Evolutionary conservation across 345 rosid genomes (phyloP), one percentile per base, ranked within the genome.

Genomic region (Aquilaria yunnanensis): DNA sequence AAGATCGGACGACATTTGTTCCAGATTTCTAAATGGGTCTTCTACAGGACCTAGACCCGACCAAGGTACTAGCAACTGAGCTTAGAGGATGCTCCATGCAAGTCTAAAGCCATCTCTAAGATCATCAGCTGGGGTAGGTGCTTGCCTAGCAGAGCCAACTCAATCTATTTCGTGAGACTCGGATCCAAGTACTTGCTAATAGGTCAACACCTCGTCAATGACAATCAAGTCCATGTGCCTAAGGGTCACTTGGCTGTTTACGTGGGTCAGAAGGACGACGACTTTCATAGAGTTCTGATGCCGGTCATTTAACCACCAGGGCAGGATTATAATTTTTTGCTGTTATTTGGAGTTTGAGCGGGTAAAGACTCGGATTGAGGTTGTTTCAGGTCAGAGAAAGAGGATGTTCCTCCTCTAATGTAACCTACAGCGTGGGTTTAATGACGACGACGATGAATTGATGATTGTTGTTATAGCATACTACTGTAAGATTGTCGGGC

Each of bases 271-370:
- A 77, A 83, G 48, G 95, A 83, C 62, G 84, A 82, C 2, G 97
- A 90, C 34, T 81, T 72, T 71, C 85, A 78, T 51, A 62, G 97
- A 62, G 95, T 90, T 65, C 56, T 88, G 71, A 85, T 94, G 41
- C 99, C 99, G 3, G 86, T 94, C 48, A 81, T 94, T 83, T 65
- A 53, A 75, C 37, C 99, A 88, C 52, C 72, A 80, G 64, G 99
- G 99, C 5, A 95, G 96, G 32, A 85, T 94, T 61, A 90, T 92
- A 34, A 90, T 94, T 23, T 97, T 97, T 60, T 90, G 99, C 75
- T 68, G 72, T n/a, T 82, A 73, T 67, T 81, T 95, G 32, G 97
- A 94, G 68, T 94, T 94, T 56, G 88, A 90, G 80, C 76, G 74
- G 57, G 91, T 94, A 66, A 74, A 83, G 58, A 83, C 87, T 75